phyloP scores from a whole-genome alignment of 106 monocot genomes.

The Phalaenopsis equestris region DNA sequence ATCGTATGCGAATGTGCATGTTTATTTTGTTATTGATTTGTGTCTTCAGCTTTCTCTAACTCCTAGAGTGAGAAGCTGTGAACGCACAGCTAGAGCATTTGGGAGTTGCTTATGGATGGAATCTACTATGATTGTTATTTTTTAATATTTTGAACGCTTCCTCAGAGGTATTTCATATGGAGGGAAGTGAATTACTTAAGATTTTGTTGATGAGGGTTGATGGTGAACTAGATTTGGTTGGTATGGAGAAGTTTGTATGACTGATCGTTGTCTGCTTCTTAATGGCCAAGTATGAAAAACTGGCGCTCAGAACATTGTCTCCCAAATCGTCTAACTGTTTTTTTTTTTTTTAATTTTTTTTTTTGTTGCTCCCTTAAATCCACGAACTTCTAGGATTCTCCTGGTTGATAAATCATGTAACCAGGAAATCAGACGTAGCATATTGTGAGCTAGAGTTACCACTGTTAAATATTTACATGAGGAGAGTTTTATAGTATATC shows the following conservation, averaged over 20 bases:
- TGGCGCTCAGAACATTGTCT: not conserved
- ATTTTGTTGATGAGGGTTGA: not conserved
- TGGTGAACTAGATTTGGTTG: not conserved
- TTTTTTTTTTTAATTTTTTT: not conserved
- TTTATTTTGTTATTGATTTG: not conserved
- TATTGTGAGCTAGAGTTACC: not conserved
- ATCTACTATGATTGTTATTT: not conserved
- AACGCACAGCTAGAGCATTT: not conserved
- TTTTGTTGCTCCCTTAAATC: too few relatives aligned
- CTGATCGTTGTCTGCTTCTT: not conserved
- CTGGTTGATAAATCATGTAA: not conserved
- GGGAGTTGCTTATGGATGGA: not conserved
- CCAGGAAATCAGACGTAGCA: not conserved
- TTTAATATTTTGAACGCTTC: not conserved
- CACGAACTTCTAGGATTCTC: not conserved
- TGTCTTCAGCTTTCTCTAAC: not conserved
- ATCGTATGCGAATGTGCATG: not conserved
- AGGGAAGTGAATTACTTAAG: not conserved
- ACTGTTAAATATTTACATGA: not conserved
- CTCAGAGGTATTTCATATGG: not conserved
- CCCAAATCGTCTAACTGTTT: not conserved
- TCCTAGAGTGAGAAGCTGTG: not conserved
- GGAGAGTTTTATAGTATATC: not conserved
- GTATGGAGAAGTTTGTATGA: not conserved
- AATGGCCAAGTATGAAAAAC: not conserved